Evolutionary conservation across 1,139 yeast genomes (phyloP).

Genomic region (Saccharomyces hybrid): DNA sequence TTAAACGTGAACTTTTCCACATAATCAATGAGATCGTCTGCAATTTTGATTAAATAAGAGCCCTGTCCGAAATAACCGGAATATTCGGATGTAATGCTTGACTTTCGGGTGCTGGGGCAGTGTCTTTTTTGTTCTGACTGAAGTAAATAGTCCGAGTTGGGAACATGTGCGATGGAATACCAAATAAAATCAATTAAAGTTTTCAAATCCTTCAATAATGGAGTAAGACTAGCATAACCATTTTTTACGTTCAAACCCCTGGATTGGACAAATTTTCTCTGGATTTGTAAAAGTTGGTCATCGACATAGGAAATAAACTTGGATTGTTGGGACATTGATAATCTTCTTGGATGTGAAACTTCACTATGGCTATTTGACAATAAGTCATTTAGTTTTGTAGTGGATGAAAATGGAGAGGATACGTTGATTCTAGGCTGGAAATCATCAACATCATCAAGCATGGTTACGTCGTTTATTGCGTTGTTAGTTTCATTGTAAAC

Average conservation of each 20-base stretch:
- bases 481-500: conserved; percentile 6
- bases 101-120: conserved; percentile 9
- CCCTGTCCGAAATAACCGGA: conserved; percentile 43
- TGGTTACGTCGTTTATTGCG: conserved; percentile 5
- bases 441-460: conserved; percentile 27
- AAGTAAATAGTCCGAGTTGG: conserved; percentile 31
- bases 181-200: conserved; percentile 48
- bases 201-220: conserved; percentile 41
- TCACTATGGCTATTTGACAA: conserved; percentile 6
- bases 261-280: conserved; percentile 57
- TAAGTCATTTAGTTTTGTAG: conserved; percentile 8
- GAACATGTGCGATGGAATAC: conserved; percentile 42
- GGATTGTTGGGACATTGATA: conserved; percentile 48
- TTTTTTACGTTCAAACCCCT: conserved; percentile 37
- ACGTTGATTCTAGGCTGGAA: conserved; percentile 27
- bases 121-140: conserved; percentile 11
- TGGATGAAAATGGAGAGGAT: conserved; percentile 28
- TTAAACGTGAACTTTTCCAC: conserved; percentile 38
- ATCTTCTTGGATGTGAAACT: conserved; percentile 14
- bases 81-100: conserved; percentile 10
- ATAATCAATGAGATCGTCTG: conserved; percentile 64
- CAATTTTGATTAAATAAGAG: conserved; percentile 50
- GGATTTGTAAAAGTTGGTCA: conserved; percentile 47
- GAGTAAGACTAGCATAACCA: conserved; percentile 36
- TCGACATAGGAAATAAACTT: conserved; percentile 56